Evolutionary conservation across 371 early-diverging fungal genomes (phyloP).

Genomic region (Mortierella sp.): DNA sequence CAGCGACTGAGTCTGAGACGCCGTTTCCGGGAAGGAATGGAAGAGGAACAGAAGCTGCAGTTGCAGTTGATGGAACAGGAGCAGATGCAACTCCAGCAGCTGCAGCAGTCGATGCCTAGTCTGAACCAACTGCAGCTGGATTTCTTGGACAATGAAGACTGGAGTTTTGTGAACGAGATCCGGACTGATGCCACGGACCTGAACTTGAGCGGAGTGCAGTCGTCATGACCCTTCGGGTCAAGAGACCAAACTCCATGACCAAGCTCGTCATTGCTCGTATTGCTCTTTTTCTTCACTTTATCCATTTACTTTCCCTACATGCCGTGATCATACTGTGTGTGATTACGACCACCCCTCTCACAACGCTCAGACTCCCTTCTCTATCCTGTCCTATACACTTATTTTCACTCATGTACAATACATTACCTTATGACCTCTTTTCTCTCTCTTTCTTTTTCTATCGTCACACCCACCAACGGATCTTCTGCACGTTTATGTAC

Average conservation of each 20-base stretch:
- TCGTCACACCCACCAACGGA: too few relatives aligned
- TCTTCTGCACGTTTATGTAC: too few relatives aligned
- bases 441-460: background rate
- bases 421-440: background rate
- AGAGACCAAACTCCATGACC: background rate
- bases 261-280: background rate
- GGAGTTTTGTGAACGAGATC: constrained; percentile 53
- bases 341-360: too few relatives aligned
- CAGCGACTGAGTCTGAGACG: constrained; percentile 25
- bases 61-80: constrained; percentile 48
- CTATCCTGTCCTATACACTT: background rate
- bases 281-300: background rate
- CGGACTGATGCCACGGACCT: constrained; percentile 21
- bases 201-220: constrained; percentile 12
- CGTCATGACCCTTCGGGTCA: constrained; percentile 38
- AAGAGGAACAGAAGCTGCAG: constrained; percentile 45
- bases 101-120: constrained; percentile 33
- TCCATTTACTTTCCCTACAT: too few relatives aligned
- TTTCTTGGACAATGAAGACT: constrained; percentile 48
- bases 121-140: constrained; percentile 41
- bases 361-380: constrained; percentile 1
- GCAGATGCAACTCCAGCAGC: constrained; percentile 46
- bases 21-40: constrained; percentile 37
- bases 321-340: too few relatives aligned
- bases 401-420: background rate